These are phyloP conservation scores for Globisporangium irregulare DNA, from an alignment of 352 stramenopile genomes.

Conservation along the genomic window DNA sequence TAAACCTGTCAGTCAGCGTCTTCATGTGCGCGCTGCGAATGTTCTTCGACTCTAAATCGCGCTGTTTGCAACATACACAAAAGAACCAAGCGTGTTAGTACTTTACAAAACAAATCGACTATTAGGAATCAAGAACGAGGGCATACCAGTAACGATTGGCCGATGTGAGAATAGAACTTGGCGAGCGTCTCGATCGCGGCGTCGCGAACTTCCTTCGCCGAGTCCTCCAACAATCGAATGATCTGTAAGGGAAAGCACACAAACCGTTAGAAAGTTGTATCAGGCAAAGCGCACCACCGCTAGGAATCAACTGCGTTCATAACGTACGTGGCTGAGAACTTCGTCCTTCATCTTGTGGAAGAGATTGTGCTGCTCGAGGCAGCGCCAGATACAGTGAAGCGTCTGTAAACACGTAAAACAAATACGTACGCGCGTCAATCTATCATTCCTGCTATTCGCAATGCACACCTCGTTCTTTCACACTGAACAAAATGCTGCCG, in stretches of 20 bases:
- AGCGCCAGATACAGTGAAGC: constrained; percentile 63
- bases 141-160: constrained; percentile 62
- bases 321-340: constrained; percentile 48
- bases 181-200: constrained; percentile 62
- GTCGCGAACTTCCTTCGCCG: constrained; percentile 82
- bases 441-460: neutral
- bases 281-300: neutral
- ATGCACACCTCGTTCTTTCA: neutral
- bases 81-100: neutral
- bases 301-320: neutral
- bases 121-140: neutral
- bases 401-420: constrained; percentile 25
- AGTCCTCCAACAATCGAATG: constrained; percentile 71
- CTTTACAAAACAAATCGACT: neutral
- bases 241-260: constrained; percentile 23
- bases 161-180: constrained; percentile 70
- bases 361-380: constrained; percentile 47
- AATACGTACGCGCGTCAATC: neutral
- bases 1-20: constrained; percentile 60
- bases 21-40: constrained; percentile 79
- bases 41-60: constrained; percentile 66
- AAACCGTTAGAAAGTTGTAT: neutral
- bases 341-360: constrained; percentile 54
- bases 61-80: constrained; percentile 26
- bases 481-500: neutral